Conservation (phyloP, 1,284 basidiomycete species). For the Puccinia coronata region DNA sequence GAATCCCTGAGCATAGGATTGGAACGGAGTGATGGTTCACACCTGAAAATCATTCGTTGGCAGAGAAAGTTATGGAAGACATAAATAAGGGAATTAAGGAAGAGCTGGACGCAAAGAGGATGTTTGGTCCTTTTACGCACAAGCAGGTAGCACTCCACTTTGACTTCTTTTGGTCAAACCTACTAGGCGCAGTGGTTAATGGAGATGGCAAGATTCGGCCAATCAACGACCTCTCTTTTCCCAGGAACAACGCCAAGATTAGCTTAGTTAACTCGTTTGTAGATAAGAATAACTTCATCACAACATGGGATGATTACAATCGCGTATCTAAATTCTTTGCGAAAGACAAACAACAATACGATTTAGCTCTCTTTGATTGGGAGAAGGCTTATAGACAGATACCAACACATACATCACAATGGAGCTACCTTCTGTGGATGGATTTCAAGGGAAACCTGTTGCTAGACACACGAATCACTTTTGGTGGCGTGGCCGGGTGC, state of each 20-base stretch:
- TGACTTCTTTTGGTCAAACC: not conserved
- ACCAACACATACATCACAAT: not conserved
- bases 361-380: constrained; percentile 2
- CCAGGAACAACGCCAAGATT: not conserved
- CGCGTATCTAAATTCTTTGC: not conserved
- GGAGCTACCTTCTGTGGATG: not conserved
- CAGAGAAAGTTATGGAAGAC: not conserved
- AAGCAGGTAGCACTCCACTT: not conserved
- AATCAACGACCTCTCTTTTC: not conserved
- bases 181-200: not conserved
- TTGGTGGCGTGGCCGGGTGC: not conserved
- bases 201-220: not conserved
- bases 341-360: not conserved
- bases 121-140: not conserved
- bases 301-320: not conserved
- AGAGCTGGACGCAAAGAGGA: not conserved
- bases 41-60: not conserved
- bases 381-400: constrained; percentile 1
- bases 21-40: not conserved
- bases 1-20: not conserved
- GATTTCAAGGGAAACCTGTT: not conserved
- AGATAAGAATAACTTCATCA: not conserved
- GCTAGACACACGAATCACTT: constrained; percentile 1
- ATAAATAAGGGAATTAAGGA: not conserved
- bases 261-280: not conserved